Conservation (phyloP, 192 early-diverging fungal species). For the Allomyces macrogynus region DNA sequence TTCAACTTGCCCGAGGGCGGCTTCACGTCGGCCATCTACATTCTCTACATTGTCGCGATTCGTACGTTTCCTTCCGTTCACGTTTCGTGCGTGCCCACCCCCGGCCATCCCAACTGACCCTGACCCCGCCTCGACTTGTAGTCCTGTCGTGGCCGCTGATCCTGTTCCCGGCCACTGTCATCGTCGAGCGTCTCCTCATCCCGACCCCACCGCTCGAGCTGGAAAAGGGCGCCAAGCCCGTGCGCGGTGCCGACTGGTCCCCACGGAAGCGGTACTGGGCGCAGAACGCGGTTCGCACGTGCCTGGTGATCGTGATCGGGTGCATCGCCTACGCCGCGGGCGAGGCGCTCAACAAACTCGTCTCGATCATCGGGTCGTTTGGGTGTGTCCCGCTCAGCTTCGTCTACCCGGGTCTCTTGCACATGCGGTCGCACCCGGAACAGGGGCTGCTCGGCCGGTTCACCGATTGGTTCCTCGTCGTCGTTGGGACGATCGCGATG, state of each 20-base stretch:
- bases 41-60: conserved; percentile 54
- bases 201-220: conserved; percentile 10
- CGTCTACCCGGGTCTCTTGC: no score
- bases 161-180: conserved; percentile 49
- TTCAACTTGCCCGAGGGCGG: conserved; percentile 38
- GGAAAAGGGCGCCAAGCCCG: conserved; percentile 5
- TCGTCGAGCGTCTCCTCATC: conserved; percentile 33
- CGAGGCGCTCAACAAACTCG: conserved; percentile 50
- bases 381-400: conserved; percentile 4
- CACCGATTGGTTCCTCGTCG: no score
- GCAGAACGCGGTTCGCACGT: conserved; percentile 41
- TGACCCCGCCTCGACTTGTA: no score
- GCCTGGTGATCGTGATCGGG: conserved; percentile 32
- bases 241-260: conserved; percentile 25
- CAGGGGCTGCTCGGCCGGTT: no score
- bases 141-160: conserved; percentile 49
- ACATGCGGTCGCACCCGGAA: no score
- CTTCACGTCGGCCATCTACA: conserved; percentile 30
- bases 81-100: no score
- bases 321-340: conserved; percentile 26
- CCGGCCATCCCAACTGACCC: no score
- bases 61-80: neutral
- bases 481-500: no score
- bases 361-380: conserved; percentile 33
- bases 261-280: conserved; percentile 35